Percentiles rank a stretch among this genome's conserved stretches.
Conservation (phyloP, 768 basidiomycete genomes). For the Filobasidium floriforme region DNA sequence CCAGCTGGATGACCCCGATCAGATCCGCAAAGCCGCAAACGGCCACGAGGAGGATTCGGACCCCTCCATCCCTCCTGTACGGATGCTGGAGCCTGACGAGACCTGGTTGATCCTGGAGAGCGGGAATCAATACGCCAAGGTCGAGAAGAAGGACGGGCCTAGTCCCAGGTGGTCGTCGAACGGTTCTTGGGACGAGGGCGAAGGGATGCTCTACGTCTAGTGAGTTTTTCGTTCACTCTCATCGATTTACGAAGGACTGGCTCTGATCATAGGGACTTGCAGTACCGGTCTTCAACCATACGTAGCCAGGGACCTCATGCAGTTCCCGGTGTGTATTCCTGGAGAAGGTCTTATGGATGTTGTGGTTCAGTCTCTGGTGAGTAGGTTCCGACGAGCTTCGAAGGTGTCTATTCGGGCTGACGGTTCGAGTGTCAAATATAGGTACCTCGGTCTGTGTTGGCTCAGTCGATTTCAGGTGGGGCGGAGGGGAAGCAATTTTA, state of each 20-base stretch:
- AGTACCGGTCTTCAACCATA: slow-evolving; percentile 38
- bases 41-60: slow-evolving; percentile 13
- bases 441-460: slow-evolving; percentile 34
- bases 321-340: slow-evolving; percentile 41
- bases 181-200: slow-evolving; percentile 33
- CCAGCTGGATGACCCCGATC: not conserved
- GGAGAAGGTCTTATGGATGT: slow-evolving; percentile 42
- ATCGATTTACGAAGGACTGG: not conserved
- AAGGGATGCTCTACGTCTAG: slow-evolving; percentile 41
- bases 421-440: not conserved
- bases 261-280: not conserved
- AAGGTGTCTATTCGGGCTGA: not conserved
- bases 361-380: slow-evolving; percentile 39
- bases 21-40: not conserved
- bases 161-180: slow-evolving; percentile 15
- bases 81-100: slow-evolving; percentile 34
- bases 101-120: slow-evolving; percentile 36
- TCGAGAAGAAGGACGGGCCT: slow-evolving; percentile 8
- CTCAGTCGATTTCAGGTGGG: slow-evolving; percentile 34
- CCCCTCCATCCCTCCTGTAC: slow-evolving; percentile 17
- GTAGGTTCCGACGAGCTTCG: too few relatives aligned
- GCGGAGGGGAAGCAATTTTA: slow-evolving; percentile 41
- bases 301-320: slow-evolving; percentile 40
- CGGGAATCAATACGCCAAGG: slow-evolving; percentile 10
- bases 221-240: slow-evolving; percentile 24